Evolutionary conservation across 2,329 filamentous ascomycete species (phyloP), one percentile per base, ranked within the genome.

Genomic region (Clonostachys rosea): DNA sequence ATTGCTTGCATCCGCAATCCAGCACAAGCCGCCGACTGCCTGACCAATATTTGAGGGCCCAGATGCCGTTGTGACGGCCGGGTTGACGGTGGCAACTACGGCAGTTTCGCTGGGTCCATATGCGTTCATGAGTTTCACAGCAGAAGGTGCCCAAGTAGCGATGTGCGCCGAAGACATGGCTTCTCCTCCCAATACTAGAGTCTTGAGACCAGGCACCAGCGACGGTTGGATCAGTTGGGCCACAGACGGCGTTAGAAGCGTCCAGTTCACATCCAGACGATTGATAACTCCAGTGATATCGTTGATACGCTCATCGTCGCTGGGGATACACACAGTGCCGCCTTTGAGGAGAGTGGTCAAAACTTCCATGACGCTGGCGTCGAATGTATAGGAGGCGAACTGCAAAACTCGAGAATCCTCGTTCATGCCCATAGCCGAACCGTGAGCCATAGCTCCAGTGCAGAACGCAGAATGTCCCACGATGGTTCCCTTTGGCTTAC

Each of bases 381-480:
- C 50, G 36, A 50, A 52, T 2, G 40, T 46, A 30, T 52, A 50
- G 6, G 45, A 45, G 11, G 47, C 44, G 34, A 52, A 52, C 17
- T 66, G 64, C 1, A 68, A 49, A 3, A 59, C 55, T 16, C 66
- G 54, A 0, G 60, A 60, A 12, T 47, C 47, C 3, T 48, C 40
- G 24, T 47, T 49, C 24, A 65, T 55, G 40, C 54, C 50, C 51
- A 58, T 56, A 0, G 49, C 50, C n/a, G 50, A 51, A 0, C 57
- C 57, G 5, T 58, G 53, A 11, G 50, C 50, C 2, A 50, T 43
- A 2, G 49, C 52, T 3, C 56, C 55, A 4, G 56, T 53, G 40
- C 54, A 30, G 64, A 58, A 44, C 18, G 45, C 46, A 18, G 40
- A 34, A 40, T 56, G 56, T 13, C 49, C 45, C 17, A 57, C 49